Evolutionary conservation across 352 stramenopile genomes (phyloP).

Genomic region (Blastocystis sp.): DNA sequence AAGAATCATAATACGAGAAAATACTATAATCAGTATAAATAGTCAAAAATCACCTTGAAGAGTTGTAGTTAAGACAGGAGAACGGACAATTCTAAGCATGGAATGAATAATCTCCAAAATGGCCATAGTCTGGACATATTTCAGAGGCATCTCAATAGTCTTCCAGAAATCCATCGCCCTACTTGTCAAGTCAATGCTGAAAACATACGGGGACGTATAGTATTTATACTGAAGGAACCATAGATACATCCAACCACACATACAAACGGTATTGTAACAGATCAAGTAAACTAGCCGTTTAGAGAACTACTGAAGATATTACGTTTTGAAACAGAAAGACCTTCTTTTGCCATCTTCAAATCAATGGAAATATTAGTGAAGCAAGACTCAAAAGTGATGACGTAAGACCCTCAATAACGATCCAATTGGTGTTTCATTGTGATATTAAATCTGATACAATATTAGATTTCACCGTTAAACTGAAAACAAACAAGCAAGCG

Average conservation of each 20-base stretch:
- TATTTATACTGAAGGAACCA: constrained; percentile 17
- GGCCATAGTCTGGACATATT: constrained; percentile 81
- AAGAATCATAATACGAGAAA: constrained; percentile 81
- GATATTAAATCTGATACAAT: neutral
- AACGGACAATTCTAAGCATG: constrained; percentile 85
- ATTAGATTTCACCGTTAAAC: neutral
- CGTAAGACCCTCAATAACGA: constrained; percentile 11
- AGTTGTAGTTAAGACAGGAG: constrained; percentile 81
- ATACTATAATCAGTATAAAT: constrained; percentile 68
- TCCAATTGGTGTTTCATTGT: neutral
- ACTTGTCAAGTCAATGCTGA: neutral
- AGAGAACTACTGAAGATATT: neutral
- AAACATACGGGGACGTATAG: neutral
- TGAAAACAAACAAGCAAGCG: constrained; percentile 1
- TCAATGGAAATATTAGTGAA: neutral
- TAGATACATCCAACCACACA: constrained; percentile 45
- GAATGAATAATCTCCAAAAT: constrained; percentile 91
- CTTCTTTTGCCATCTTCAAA: constrained; percentile 32
- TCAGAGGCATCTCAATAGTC: constrained; percentile 1
- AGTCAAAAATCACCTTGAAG: constrained; percentile 70
- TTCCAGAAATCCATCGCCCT: constrained; percentile 31
- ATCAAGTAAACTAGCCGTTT: constrained; percentile 54
- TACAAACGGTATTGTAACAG: constrained; percentile 31
- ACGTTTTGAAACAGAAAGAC: constrained; percentile 1
- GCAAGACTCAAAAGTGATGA: neutral